Percentiles rank a stretch among this genome's conserved stretches.
Evolutionary conservation across 2,329 filamentous ascomycete species (phyloP).

Genomic region (Apiospora phragmitis): DNA sequence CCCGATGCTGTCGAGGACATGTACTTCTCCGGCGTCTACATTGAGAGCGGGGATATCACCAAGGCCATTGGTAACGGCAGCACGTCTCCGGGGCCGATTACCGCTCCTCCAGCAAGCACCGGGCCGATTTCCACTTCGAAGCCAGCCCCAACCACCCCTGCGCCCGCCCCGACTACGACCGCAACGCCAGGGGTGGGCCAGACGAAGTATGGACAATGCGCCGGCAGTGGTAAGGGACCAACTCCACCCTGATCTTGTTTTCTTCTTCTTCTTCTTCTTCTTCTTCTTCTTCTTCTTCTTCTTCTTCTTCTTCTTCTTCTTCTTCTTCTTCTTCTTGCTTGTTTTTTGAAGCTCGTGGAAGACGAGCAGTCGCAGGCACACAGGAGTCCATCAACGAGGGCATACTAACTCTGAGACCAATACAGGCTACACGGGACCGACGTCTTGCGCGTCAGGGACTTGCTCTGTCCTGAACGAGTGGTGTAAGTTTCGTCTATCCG

Average conservation of each 20-base stretch:
- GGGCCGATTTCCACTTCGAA: background rate
- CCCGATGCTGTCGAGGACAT: constrained; percentile 62
- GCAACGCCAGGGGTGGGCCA: background rate
- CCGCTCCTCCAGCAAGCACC: background rate
- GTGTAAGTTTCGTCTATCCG: background rate
- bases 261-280: background rate
- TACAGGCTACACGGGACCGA: background rate
- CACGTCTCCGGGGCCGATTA: background rate
- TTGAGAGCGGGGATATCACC: constrained; percentile 56
- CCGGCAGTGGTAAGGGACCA: background rate
- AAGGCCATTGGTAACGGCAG: constrained; percentile 20
- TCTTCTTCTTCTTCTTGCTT: background rate
- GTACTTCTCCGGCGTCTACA: constrained; percentile 66
- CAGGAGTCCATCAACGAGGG: background rate
- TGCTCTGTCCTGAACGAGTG: background rate
- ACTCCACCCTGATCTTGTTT: too few species aligned
- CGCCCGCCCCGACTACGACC: background rate
- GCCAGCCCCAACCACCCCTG: background rate
- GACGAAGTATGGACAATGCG: constrained; percentile 8
- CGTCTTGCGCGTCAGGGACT: background rate
- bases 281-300: background rate
- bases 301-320: too few species aligned
- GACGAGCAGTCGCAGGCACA: too few species aligned
- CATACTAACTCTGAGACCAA: background rate
- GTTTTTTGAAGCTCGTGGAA: too few species aligned